Evolutionary conservation across 2,329 filamentous ascomycete species (phyloP).

Genomic region (Drechslerella dactyloides): DNA sequence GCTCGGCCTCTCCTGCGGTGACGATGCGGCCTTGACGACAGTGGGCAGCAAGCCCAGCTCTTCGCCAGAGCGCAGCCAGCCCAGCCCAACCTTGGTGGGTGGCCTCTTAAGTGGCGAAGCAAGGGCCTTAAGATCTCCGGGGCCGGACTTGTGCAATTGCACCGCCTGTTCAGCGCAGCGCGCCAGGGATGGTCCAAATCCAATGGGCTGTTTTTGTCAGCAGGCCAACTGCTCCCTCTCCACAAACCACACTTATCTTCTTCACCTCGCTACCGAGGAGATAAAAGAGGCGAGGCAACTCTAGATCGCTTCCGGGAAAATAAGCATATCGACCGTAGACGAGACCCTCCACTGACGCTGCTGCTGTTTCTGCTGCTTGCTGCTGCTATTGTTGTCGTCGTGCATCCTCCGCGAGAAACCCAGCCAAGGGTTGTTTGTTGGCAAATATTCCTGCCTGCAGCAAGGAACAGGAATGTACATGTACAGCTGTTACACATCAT

Average conservation of each 20-base stretch:
- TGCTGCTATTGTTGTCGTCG: not conserved
- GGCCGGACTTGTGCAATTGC: constrained; percentile 20
- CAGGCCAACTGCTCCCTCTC: not conserved
- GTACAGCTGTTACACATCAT: constrained; percentile 51
- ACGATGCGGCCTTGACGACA: constrained; percentile 44
- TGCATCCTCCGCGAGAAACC: constrained; percentile 9
- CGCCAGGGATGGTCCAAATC: constrained; percentile 34
- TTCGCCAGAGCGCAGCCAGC: no score
- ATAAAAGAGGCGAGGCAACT: not conserved
- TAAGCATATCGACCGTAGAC: not conserved
- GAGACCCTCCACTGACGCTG: not conserved
- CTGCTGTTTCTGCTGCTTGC: no score
- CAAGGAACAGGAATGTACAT: constrained; percentile 46
- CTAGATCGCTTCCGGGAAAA: not conserved
- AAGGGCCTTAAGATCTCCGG: constrained; percentile 17
- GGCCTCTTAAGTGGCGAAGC: constrained; percentile 46
- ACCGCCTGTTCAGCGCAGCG: constrained; percentile 33
- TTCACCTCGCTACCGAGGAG: not conserved
- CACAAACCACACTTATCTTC: constrained; percentile 4
- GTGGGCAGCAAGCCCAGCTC: constrained; percentile 9
- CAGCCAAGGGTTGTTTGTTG: constrained; percentile 29
- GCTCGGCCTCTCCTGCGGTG: constrained; percentile 48
- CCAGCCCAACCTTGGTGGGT: no score
- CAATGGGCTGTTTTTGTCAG: constrained; percentile 13
- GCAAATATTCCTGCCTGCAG: constrained; percentile 47